Conservation (phyloP, 169 alveolate genomes). For the Plasmodium gaboni region DNA sequence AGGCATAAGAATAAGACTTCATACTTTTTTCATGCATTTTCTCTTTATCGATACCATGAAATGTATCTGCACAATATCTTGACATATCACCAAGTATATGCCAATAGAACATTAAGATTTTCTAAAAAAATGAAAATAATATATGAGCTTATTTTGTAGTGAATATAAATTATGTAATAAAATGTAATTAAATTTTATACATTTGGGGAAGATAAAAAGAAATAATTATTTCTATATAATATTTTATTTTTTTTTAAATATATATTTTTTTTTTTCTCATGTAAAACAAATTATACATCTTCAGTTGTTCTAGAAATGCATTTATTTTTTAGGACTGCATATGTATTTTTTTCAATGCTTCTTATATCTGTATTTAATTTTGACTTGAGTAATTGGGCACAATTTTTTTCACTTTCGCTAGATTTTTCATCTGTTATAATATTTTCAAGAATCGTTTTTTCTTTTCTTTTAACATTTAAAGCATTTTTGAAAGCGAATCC, state of each 20-base stretch:
- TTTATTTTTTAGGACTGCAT: constrained; percentile 39
- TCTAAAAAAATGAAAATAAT: constrained; percentile 17
- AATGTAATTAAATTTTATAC: too few species aligned
- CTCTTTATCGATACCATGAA: constrained; percentile 21
- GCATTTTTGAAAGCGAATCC: constrained; percentile 75
- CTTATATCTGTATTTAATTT: constrained; percentile 70
- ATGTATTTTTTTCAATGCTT: constrained; percentile 47
- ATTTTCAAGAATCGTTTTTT: constrained; percentile 53
- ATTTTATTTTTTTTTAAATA: neutral
- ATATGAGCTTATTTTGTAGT: too few species aligned
- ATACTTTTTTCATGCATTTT: constrained; percentile 70
- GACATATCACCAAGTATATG: constrained; percentile 73
- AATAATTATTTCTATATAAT: too few species aligned
- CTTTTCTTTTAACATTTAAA: constrained; percentile 72
- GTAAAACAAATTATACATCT: constrained; percentile 21
- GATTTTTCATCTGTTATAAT: constrained; percentile 41
- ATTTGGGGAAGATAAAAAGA: too few species aligned
- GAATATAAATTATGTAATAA: too few species aligned
- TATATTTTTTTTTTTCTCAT: constrained; percentile 4
- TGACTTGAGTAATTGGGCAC: constrained; percentile 57
- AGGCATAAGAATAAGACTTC: constrained; percentile 63
- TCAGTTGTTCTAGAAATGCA: constrained; percentile 67
- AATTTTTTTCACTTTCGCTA: constrained; percentile 25
- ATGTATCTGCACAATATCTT: constrained; percentile 72
- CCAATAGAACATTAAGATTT: constrained; percentile 69